phyloP scores from a whole-genome alignment of 805 yeast species.

The Ascoidea rubescens region DNA sequence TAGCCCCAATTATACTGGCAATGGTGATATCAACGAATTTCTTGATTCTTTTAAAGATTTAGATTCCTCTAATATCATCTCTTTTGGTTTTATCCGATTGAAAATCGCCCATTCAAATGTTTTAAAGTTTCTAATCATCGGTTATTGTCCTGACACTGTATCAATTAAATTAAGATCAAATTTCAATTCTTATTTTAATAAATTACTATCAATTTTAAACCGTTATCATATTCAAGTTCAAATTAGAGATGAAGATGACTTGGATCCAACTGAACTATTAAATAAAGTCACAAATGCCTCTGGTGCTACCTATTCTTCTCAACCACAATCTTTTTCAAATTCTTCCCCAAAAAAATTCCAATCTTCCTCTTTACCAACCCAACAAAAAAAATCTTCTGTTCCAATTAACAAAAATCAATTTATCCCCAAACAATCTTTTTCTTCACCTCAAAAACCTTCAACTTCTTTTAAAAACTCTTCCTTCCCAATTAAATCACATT shows the following conservation, averaged over 20 bases:
- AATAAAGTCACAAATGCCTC: slow-evolving; percentile 78
- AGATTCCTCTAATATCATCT: slow-evolving; percentile 26
- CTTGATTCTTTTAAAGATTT: slow-evolving; percentile 64
- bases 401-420: slow-evolving; percentile 12
- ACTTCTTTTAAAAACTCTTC: slow-evolving; percentile 13
- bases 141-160: slow-evolving; percentile 97
- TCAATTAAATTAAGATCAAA: slow-evolving; percentile 66
- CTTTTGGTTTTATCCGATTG: slow-evolving; percentile 81
- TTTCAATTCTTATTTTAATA: slow-evolving; percentile 66
- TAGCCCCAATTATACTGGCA: slow-evolving; percentile 34
- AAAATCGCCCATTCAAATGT: slow-evolving; percentile 88
- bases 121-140: slow-evolving; percentile 68
- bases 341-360: neutral
- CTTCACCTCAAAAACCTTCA: slow-evolving; percentile 13
- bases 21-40: slow-evolving; percentile 63
- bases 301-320: slow-evolving; percentile 85
- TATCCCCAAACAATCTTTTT: slow-evolving; percentile 16
- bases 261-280: slow-evolving; percentile 64
- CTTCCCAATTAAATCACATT: slow-evolving; percentile 5
- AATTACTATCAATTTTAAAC: slow-evolving; percentile 50
- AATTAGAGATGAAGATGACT: slow-evolving; percentile 88
- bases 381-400: neutral
- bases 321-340: slow-evolving; percentile 14
- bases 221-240: slow-evolving; percentile 95
- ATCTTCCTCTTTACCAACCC: neutral